Evolutionary conservation across 2,329 filamentous ascomycete species (phyloP).

Genomic region (Dactylellina haptotyla): DNA sequence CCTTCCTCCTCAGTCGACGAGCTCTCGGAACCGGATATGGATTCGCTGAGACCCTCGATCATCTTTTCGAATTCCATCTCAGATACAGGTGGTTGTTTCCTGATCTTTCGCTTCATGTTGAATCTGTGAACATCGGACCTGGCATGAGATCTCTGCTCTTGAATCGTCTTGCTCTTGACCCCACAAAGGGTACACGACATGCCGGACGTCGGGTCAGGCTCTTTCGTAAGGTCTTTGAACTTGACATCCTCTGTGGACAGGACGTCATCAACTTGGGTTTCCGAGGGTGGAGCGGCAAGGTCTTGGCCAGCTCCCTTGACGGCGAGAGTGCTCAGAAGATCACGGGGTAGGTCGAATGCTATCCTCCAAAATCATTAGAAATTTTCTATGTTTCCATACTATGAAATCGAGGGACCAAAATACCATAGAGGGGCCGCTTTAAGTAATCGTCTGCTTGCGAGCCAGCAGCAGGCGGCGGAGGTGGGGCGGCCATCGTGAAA

Average conservation of each 20-base stretch:
- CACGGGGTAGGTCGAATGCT: conserved; percentile 84
- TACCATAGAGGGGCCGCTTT: conserved; percentile 62
- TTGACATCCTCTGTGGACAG: conserved; percentile 56
- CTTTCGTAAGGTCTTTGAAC: conserved; percentile 57
- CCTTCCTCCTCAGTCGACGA: conserved; percentile 75
- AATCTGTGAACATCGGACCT: conserved; percentile 93
- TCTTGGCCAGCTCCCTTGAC: conserved; percentile 66
- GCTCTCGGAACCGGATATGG: conserved; percentile 82
- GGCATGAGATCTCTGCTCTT: conserved; percentile 85
- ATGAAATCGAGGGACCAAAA: background rate
- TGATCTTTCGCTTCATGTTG: conserved; percentile 90
- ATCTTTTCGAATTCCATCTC: conserved; percentile 88
- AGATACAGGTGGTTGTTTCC: conserved; percentile 75
- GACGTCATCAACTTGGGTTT: conserved; percentile 57
- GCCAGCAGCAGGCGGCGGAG: conserved; percentile 39
- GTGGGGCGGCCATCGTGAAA: conserved; percentile 46
- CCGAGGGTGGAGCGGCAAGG: conserved; percentile 56
- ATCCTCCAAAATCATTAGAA: conserved; percentile 55
- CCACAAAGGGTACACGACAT: conserved; percentile 85
- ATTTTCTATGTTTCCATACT: background rate
- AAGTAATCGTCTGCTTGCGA: conserved; percentile 61
- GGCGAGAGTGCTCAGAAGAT: conserved; percentile 75
- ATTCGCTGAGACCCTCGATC: conserved; percentile 83
- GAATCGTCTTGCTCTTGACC: conserved; percentile 74
- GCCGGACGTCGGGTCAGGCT: conserved; percentile 62